Evolutionary conservation across 23 red algal genomes (phyloP).

Genomic region (Pyropia haitanensis): DNA sequence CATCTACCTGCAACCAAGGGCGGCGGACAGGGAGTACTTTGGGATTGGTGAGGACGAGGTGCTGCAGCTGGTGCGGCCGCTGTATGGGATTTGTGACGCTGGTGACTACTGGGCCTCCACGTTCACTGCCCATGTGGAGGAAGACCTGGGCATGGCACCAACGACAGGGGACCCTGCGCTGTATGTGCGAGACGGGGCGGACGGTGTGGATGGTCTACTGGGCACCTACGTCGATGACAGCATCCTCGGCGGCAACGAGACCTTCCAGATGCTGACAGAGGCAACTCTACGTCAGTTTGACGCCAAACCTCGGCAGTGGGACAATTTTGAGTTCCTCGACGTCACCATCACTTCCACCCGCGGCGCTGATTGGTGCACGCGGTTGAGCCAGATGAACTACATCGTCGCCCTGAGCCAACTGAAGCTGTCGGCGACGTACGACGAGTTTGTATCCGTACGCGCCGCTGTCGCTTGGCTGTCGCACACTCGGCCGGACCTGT

Average conservation of each 20-base stretch:
- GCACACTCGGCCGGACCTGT: no score
- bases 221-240: constrained; percentile 3
- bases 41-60: neutral
- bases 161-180: constrained; percentile 7
- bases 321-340: constrained; percentile 16
- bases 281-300: constrained; percentile 13
- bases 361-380: no score
- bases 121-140: neutral
- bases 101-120: constrained; percentile 19
- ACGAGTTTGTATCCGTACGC: no score
- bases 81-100: no score
- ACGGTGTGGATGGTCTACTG: constrained; percentile 1
- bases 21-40: neutral
- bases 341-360: neutral
- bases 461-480: no score
- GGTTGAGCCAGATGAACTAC: no score
- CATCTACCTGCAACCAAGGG: neutral
- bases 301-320: constrained; percentile 9
- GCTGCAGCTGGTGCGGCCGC: neutral
- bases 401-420: neutral
- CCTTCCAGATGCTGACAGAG: no score
- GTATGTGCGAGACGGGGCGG: neutral
- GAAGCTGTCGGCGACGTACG: no score
- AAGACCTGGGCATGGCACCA: constrained; percentile 8
- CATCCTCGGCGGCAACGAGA: neutral